Evolutionary conservation across 202 grass and related monocot species (phyloP).

Genomic region (Dendrocalamus latiflorus): DNA sequence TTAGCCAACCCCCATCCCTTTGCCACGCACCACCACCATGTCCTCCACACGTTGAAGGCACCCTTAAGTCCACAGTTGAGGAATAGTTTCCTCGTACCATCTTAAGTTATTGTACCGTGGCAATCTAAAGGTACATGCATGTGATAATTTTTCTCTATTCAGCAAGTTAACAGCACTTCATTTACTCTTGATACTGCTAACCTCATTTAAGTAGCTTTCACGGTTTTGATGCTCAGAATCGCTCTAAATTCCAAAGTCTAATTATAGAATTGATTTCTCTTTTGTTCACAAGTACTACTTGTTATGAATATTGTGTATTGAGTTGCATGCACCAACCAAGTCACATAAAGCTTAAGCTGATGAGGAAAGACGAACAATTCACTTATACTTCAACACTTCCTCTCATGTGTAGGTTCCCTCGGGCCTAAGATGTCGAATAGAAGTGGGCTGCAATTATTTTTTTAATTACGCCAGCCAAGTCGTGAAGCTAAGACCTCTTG

Average conservation of each 20-base stretch:
- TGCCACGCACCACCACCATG: background rate
- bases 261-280: background rate
- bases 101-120: background rate
- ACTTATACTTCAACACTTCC: too few relatives aligned
- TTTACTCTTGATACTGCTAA: background rate
- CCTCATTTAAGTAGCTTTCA: background rate
- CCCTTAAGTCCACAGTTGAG: background rate
- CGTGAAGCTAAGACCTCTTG: too few relatives aligned
- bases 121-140: background rate
- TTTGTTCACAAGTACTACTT: background rate
- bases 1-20: background rate
- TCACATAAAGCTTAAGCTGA: too few relatives aligned
- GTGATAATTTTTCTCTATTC: background rate
- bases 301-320: too few relatives aligned
- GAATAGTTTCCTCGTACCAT: slow-evolving; percentile 3
- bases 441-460: too few relatives aligned
- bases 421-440: too few relatives aligned
- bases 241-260: background rate
- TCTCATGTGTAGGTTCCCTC: too few relatives aligned
- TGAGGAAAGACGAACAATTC: too few relatives aligned
- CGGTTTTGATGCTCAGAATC: background rate
- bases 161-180: background rate
- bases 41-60: background rate
- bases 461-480: too few relatives aligned
- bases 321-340: too few relatives aligned